phyloP scores from a whole-genome alignment of 495 filamentous ascomycete genomes.

The Lasiosphaeriaceae sp. region DNA sequence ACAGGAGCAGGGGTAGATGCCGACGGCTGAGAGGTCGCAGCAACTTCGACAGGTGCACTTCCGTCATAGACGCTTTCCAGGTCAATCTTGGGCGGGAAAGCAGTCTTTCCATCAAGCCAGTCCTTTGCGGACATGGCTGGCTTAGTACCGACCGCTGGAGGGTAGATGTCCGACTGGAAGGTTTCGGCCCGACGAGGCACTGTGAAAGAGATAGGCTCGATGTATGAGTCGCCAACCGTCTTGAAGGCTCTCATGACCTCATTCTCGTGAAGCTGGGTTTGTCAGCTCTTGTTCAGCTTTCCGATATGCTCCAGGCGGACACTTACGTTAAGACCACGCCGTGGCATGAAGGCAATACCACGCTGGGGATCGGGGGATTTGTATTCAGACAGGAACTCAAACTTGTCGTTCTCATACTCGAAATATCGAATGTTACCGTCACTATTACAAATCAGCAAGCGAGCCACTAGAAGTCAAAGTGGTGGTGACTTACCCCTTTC shows the following conservation, averaged over 20 bases:
- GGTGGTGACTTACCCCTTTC: slow-evolving; percentile 74
- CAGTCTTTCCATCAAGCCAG: slow-evolving; percentile 83
- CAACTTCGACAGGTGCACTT: slow-evolving; percentile 67
- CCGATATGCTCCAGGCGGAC: neutral
- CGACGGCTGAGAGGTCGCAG: slow-evolving; percentile 64
- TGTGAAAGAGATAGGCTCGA: slow-evolving; percentile 96
- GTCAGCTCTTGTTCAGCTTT: slow-evolving; percentile 14
- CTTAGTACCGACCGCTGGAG: slow-evolving; percentile 70
- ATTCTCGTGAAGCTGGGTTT: slow-evolving; percentile 74
- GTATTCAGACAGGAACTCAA: slow-evolving; percentile 93
- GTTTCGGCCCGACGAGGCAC: slow-evolving; percentile 92
- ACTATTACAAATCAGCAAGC: slow-evolving; percentile 40
- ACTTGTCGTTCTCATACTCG: slow-evolving; percentile 95
- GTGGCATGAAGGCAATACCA: slow-evolving; percentile 90
- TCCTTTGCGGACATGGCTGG: slow-evolving; percentile 75
- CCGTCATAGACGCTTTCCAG: slow-evolving; percentile 89
- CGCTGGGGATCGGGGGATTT: slow-evolving; percentile 92
- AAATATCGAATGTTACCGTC: slow-evolving; percentile 99
- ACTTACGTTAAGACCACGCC: slow-evolving; percentile 83
- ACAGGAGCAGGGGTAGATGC: slow-evolving; percentile 32
- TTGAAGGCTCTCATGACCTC: slow-evolving; percentile 95
- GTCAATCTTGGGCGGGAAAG: slow-evolving; percentile 82
- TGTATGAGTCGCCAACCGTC: slow-evolving; percentile 88
- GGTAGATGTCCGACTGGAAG: slow-evolving; percentile 97
- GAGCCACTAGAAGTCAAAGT: neutral